Conservation (phyloP, 2,329 filamentous ascomycete species). For the Calycina herbarum region DNA sequence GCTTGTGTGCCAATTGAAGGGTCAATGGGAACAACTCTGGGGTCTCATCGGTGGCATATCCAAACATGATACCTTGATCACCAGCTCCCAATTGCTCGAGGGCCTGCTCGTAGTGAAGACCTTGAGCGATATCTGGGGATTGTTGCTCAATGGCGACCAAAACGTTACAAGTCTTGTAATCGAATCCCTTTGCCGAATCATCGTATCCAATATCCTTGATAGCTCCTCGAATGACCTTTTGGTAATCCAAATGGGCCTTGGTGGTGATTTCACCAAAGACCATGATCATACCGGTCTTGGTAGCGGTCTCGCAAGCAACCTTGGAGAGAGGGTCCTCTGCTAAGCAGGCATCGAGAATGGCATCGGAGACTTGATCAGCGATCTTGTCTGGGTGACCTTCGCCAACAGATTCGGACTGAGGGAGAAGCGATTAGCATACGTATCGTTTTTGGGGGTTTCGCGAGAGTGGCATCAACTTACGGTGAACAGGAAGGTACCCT, state of each 20-base stretch:
- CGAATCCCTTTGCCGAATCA: constrained; percentile 94
- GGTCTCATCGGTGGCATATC: constrained; percentile 98
- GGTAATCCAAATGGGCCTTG: constrained; percentile 94
- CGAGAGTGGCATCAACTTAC: constrained; percentile 44
- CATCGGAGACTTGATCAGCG: constrained; percentile 96
- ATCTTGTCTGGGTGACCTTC: constrained; percentile 97
- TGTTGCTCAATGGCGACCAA: constrained; percentile 99
- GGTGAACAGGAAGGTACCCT: constrained; percentile 82
- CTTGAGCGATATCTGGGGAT: constrained; percentile 97
- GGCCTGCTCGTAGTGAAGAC: constrained; percentile 96
- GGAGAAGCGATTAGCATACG: constrained; percentile 19
- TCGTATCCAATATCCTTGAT: constrained; percentile 99
- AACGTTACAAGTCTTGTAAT: constrained; percentile 99
- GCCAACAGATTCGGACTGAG: constrained; percentile 79
- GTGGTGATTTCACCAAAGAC: constrained; percentile 98
- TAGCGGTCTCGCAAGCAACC: constrained; percentile 98
- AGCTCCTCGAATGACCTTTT: constrained; percentile 89
- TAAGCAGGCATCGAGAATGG: constrained; percentile 97
- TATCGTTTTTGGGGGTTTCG: constrained; percentile 4
- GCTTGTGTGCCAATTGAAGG: constrained; percentile 90
- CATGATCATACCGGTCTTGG: constrained; percentile 99
- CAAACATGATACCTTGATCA: constrained; percentile 99
- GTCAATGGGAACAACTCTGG: constrained; percentile 95
- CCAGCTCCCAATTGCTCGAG: constrained; percentile 97
- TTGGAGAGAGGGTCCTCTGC: constrained; percentile 95